Conservation (phyloP, 2,329 filamentous ascomycete species). For the Verticillium nubilum region DNA sequence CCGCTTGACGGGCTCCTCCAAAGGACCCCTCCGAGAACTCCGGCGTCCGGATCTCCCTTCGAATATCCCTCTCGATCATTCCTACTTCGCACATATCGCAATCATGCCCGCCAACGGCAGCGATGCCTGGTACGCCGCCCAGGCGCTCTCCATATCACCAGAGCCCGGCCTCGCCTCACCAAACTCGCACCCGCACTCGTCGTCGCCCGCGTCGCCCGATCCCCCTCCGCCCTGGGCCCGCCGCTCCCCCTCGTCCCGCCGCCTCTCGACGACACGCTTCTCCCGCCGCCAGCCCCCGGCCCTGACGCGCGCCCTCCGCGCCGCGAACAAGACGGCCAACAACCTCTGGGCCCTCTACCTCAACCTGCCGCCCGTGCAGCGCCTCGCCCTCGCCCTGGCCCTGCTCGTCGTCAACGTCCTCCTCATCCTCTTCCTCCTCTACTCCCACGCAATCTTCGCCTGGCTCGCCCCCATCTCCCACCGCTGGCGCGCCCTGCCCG, state of each 20-base stretch:
- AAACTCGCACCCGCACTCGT: conserved; percentile 14
- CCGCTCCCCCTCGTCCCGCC: conserved; percentile 24
- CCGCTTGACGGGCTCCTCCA: neutral
- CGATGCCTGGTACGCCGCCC: conserved; percentile 44
- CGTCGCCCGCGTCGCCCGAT: conserved; percentile 30
- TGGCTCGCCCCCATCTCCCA: conserved; percentile 67
- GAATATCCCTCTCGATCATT: no score
- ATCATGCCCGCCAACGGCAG: conserved; percentile 37
- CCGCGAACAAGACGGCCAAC: conserved; percentile 36
- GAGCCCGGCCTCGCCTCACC: conserved; percentile 18
- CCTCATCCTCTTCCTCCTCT: conserved; percentile 65
- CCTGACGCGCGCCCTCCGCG: conserved; percentile 32
- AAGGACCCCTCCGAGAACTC: no score
- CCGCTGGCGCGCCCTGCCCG: conserved; percentile 67
- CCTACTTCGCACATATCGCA: neutral
- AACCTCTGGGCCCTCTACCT: conserved; percentile 44
- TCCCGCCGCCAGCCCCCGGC: conserved; percentile 19
- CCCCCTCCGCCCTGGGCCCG: conserved; percentile 39
- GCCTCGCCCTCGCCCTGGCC: conserved; percentile 48
- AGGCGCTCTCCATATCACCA: conserved; percentile 39
- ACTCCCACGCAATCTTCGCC: conserved; percentile 74
- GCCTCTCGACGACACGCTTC: conserved; percentile 36
- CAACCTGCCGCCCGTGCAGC: conserved; percentile 55
- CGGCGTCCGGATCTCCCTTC: no score
- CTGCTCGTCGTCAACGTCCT: conserved; percentile 47